These are phyloP conservation scores for Tubosaeta brunneosetosa DNA, from an alignment of 768 basidiomycete species.

Conservation along the genomic window DNA sequence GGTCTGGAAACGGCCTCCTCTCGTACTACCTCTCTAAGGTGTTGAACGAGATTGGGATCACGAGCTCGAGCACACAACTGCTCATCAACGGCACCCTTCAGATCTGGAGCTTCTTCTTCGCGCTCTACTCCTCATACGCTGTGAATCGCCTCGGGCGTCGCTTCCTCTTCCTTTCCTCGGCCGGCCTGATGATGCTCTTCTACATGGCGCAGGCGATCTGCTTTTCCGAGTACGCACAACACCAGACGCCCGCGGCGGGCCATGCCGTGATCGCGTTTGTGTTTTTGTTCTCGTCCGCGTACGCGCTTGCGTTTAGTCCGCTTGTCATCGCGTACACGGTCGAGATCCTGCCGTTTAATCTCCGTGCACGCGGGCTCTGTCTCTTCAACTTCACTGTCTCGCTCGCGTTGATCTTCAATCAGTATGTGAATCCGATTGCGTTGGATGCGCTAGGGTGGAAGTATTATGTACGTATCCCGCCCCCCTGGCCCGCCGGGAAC, in stretches of 20 bases:
- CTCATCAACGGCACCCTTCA: slow-evolving; percentile 62
- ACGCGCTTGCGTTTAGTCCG: slow-evolving; percentile 75
- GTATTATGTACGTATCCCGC: slow-evolving; percentile 29
- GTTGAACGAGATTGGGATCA: slow-evolving; percentile 60
- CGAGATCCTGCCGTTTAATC: slow-evolving; percentile 76
- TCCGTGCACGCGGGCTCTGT: slow-evolving; percentile 78
- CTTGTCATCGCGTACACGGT: slow-evolving; percentile 59
- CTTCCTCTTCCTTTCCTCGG: slow-evolving; percentile 57
- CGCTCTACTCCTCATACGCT: slow-evolving; percentile 13
- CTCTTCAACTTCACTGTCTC: slow-evolving; percentile 67
- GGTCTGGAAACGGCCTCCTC: slow-evolving; percentile 70
- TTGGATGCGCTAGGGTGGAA: slow-evolving; percentile 49
- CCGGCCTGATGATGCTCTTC: slow-evolving; percentile 54
- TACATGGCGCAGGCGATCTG: slow-evolving; percentile 67
- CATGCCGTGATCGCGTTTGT: slow-evolving; percentile 52
- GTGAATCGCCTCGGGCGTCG: slow-evolving; percentile 67
- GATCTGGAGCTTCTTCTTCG: slow-evolving; percentile 30
- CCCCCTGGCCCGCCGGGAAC: neutral
- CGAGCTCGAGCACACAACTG: slow-evolving; percentile 47
- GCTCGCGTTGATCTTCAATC: slow-evolving; percentile 70
- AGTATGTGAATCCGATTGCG: slow-evolving; percentile 77
- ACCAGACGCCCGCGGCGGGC: slow-evolving; percentile 41
- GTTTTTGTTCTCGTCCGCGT: slow-evolving; percentile 47
- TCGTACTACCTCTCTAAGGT: slow-evolving; percentile 73
- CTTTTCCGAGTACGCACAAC: slow-evolving; percentile 51